Conservation (phyloP, 2,329 filamentous ascomycete species). For the Pseudogymnoascus sp. region DNA sequence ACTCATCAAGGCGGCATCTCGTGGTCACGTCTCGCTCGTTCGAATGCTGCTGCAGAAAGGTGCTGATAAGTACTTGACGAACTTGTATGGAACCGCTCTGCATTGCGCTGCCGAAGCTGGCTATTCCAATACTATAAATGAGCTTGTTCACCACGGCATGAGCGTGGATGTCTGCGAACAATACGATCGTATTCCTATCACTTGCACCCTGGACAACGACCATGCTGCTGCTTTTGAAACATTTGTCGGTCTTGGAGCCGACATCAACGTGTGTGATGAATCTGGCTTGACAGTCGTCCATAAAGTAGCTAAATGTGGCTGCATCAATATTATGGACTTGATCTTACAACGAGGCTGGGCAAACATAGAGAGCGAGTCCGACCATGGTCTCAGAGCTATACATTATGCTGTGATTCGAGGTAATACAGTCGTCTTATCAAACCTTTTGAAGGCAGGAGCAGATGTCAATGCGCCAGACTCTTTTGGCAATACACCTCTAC, state of each 20-base stretch:
- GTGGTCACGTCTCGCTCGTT: neutral
- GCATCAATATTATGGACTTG: neutral
- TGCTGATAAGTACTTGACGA: neutral
- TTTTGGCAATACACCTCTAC: conserved; percentile 14
- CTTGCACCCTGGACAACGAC: neutral
- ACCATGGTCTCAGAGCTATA: neutral
- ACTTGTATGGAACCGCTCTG: neutral
- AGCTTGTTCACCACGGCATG: neutral
- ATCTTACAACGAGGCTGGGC: neutral
- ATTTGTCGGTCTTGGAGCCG: neutral
- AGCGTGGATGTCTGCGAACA: neutral
- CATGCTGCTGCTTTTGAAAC: neutral
- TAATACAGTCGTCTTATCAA: neutral
- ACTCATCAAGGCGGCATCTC: neutral
- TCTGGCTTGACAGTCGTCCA: neutral
- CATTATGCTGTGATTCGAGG: conserved; percentile 3
- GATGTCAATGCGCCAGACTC: conserved; percentile 2
- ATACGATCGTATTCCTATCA: neutral
- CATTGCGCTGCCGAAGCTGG: neutral
- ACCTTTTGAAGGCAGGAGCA: neutral
- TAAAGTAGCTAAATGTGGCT: neutral
- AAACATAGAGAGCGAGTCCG: neutral
- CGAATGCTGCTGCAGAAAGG: neutral
- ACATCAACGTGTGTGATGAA: neutral
- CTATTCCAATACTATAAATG: neutral